A percentile compares a stretch with the other conserved stretches of the same genome.
phyloP scores from a whole-genome alignment of 495 filamentous ascomycete genomes.

The Trichoderma erinaceum region DNA sequence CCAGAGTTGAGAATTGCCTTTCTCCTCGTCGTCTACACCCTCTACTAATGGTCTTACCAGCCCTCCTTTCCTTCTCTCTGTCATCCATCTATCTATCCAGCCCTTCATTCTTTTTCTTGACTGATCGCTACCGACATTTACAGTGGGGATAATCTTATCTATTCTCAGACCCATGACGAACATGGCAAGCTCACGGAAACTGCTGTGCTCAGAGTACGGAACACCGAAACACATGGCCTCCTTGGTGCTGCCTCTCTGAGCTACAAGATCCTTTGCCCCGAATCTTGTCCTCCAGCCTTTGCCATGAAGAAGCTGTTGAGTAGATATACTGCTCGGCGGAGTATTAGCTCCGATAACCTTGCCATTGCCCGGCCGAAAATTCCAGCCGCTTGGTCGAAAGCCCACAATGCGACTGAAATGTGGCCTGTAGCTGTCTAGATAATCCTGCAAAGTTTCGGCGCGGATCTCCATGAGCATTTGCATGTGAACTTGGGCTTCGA shows the following conservation, averaged over 20 bases:
- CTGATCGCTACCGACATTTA: conserved; percentile 69
- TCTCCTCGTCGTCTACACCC: conserved; percentile 25
- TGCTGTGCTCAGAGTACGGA: conserved; percentile 92
- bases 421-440: conserved; percentile 68
- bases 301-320: conserved; percentile 60
- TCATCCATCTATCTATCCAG: conserved; percentile 84
- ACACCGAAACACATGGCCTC: conserved; percentile 81
- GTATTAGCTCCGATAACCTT: conserved; percentile 26
- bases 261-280: conserved; percentile 55
- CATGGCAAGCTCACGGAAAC: conserved; percentile 87
- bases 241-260: conserved; percentile 70
- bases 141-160: conserved; percentile 84
- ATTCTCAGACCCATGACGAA: conserved; percentile 85
- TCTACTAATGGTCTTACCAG: conserved; percentile 49
- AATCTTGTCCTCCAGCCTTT: conserved; percentile 68
- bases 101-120: conserved; percentile 74
- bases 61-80: conserved; percentile 77
- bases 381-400: conserved; percentile 89
- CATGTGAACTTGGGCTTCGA: conserved; percentile 94
- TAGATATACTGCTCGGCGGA: conserved; percentile 31
- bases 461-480: conserved; percentile 88
- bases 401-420: conserved; percentile 84
- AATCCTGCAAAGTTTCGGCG: conserved; percentile 80
- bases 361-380: conserved; percentile 60
- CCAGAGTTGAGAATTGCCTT: conserved; percentile 29